A percentile compares a stretch with the other conserved stretches of the same genome.
These are phyloP conservation scores for Chlamydomonas sp. DNA, from an alignment of 139 green algal species.

Conservation along the genomic window DNA sequence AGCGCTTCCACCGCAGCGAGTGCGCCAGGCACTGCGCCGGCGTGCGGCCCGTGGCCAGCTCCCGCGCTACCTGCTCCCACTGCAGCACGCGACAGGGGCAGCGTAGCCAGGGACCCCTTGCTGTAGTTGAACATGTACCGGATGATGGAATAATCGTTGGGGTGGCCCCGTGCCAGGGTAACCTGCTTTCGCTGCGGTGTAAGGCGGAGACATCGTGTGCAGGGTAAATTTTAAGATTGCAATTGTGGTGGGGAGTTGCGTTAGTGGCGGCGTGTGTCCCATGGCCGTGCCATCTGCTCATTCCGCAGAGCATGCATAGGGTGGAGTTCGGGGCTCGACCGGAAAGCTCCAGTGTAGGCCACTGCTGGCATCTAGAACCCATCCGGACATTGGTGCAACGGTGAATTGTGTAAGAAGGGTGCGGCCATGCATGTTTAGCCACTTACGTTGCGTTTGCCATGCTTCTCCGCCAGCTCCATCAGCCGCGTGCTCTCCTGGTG, in stretches of 20 bases:
- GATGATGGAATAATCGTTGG: not conserved
- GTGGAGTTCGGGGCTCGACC: too few relatives aligned
- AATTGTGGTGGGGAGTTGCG: too few relatives aligned
- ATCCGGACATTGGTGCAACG: not conserved
- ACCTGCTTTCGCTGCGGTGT: not conserved
- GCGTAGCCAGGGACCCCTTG: not conserved
- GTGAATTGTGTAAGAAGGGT: not conserved
- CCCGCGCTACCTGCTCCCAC: slow-evolving; percentile 33
- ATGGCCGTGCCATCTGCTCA: too few relatives aligned
- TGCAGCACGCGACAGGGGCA: not conserved
- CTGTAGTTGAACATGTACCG: not conserved
- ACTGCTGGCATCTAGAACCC: too few relatives aligned
- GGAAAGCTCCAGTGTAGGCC: too few relatives aligned
- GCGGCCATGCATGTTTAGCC: not conserved
- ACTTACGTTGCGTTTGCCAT: slow-evolving; percentile 16
- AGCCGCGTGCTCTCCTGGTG: slow-evolving; percentile 26
- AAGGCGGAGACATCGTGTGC: not conserved
- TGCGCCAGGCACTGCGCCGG: slow-evolving; percentile 44
- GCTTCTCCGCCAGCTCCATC: slow-evolving; percentile 29
- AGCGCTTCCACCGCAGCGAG: slow-evolving; percentile 32
- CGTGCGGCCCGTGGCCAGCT: slow-evolving; percentile 43
- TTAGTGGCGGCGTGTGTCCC: too few relatives aligned
- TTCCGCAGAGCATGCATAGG: too few relatives aligned
- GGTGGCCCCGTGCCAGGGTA: not conserved
- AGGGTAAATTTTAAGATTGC: not conserved